Base-by-base conservation (phyloP, 2,329 filamentous ascomycete species). In the Penicillium capsulatum region DNA sequence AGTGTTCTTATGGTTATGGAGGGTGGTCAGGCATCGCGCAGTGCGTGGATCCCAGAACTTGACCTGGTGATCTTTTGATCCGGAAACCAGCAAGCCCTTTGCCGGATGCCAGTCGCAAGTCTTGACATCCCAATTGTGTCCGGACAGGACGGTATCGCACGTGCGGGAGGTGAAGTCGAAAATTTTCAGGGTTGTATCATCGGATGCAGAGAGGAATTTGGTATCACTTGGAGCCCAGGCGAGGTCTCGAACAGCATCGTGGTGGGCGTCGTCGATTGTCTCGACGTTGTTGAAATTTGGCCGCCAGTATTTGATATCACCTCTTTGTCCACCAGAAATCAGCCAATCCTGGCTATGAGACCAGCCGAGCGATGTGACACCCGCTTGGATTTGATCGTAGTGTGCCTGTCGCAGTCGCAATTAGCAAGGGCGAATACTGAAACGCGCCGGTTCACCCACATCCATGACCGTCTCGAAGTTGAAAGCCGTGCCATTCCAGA, bases 391-490 rank as follows among this genome's bases (percentile, higher is more conserved):
- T 59, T 69, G 66, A 54, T 69, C 66, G 36, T 96, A 91, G 65
- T 97, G 91, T 27, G 91, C 91, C 72, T 75, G 44, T 22, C 15
- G 11, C 14, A n/a, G 11, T 10, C 10, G 16, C 8, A 33, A 14
- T 14, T 13, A 48, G 48, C 45, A 42, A 48, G 33, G 30, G 36
- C 36, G 19, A 28, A 17, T 4, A 3, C 6, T 17, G 3, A 5
- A 22, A 9, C 19, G 19, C 19, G 13, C 9, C 10, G 19, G 11
- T 38, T 33, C 8, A 60, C 67, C 37, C 51, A 74, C 71, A 65
- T 95, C 90, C 86, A 96, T 96, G 17, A 98, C 96, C 3, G 92
- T 97, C 70, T 98, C 92, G 57, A 98, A 98, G 66, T 98, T 97
- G 77, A 98, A 98, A 16, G 89, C 91, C 30, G 91, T 97, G 48